These are phyloP conservation scores for Aschersonia sp. DNA, from an alignment of 2,329 filamentous ascomycete species.

Conservation along the genomic window DNA sequence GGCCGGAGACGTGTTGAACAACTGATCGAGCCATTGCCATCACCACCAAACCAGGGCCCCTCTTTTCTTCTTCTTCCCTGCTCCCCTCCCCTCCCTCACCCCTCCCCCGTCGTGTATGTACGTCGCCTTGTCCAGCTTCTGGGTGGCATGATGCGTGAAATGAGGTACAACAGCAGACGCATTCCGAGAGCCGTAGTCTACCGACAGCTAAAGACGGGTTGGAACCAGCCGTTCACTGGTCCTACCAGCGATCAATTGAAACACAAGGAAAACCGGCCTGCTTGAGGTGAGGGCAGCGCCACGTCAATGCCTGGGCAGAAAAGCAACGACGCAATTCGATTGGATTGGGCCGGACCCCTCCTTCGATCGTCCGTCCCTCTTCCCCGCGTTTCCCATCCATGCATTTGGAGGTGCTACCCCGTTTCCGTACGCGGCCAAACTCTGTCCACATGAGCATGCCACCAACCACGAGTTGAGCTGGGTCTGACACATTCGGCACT, in stretches of 20 bases:
- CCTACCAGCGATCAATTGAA: not conserved
- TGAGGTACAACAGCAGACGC: not conserved
- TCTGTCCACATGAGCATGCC: not conserved
- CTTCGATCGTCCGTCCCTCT: not conserved
- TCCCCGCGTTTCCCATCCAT: constrained; percentile 2
- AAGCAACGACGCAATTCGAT: not conserved
- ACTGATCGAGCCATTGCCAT: no score
- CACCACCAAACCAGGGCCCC: no score
- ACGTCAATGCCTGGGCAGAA: not conserved
- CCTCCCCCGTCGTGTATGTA: not conserved
- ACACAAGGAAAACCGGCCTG: not conserved
- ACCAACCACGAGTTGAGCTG: not conserved
- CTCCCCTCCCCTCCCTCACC: not conserved
- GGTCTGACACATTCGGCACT: not conserved
- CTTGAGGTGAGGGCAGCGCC: not conserved
- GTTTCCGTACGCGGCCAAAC: not conserved
- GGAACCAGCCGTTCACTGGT: not conserved
- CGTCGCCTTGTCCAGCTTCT: not conserved
- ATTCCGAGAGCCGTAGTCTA: not conserved
- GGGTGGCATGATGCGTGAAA: not conserved
- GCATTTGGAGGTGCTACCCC: not conserved
- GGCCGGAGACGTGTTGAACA: no score
- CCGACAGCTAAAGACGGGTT: not conserved
- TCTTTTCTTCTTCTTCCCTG: not conserved
- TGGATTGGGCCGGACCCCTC: not conserved